These are phyloP conservation scores for Xylariaceae sp. DNA, from an alignment of 2,329 filamentous ascomycete genomes.

Conservation along the genomic window DNA sequence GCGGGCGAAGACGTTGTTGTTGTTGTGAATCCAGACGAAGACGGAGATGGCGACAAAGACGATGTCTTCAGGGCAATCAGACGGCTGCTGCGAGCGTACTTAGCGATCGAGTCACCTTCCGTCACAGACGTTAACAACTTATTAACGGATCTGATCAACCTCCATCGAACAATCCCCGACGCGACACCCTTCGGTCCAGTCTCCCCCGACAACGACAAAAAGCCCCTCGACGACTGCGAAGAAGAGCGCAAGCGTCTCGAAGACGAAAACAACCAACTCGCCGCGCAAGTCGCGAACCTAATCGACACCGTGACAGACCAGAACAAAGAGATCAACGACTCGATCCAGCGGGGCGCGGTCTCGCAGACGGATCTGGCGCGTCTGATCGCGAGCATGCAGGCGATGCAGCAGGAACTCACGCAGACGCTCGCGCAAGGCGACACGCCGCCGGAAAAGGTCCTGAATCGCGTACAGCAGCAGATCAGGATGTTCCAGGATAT, in stretches of 20 bases:
- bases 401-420: neutral
- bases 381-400: neutral
- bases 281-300: neutral
- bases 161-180: neutral
- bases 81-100: neutral
- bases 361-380: slow-evolving; percentile 1
- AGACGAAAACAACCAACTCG: neutral
- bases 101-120: neutral
- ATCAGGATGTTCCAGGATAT: neutral
- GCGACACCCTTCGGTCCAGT: neutral
- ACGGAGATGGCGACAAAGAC: neutral
- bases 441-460: neutral
- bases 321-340: neutral
- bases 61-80: neutral
- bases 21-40: neutral
- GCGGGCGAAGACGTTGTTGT: too few species aligned
- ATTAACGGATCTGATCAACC: neutral
- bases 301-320: neutral
- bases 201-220: neutral
- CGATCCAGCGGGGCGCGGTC: neutral
- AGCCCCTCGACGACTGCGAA: neutral
- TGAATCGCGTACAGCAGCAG: neutral
- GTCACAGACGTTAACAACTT: neutral
- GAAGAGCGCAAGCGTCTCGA: neutral
- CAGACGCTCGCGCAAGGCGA: neutral